Percentiles rank a stretch among this genome's conserved stretches.
Conservation (phyloP, 2,329 filamentous ascomycete genomes). For the Tolypocladium paradoxum region DNA sequence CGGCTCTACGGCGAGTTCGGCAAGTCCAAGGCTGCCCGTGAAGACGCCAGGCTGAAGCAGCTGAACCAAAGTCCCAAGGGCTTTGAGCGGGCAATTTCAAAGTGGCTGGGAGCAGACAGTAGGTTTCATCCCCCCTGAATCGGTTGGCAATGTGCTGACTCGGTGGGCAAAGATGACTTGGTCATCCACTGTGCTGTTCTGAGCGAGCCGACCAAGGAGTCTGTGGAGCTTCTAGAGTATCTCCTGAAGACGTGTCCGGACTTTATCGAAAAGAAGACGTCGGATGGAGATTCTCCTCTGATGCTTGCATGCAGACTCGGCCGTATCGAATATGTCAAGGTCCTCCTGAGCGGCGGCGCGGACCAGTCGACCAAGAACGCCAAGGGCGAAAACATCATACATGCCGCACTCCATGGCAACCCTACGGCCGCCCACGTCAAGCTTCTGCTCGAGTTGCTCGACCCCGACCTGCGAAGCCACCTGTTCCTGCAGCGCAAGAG, state of each 20-base stretch:
- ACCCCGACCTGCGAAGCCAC: constrained; percentile 41
- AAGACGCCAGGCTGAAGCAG: constrained; percentile 52
- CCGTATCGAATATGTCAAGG: constrained; percentile 41
- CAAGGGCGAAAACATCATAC: constrained; percentile 56
- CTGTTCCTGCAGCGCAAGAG: constrained; percentile 50
- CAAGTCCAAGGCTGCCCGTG: constrained; percentile 43
- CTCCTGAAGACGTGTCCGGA: constrained; percentile 52
- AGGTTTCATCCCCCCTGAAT: constrained; percentile 20
- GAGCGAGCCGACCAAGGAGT: constrained; percentile 25
- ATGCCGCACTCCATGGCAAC: constrained; percentile 34
- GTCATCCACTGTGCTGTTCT: constrained; percentile 57
- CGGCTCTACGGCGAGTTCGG: constrained; percentile 59
- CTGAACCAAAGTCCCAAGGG: constrained; percentile 50
- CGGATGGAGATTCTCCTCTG: constrained; percentile 53
- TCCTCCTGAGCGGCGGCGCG: constrained; percentile 57
- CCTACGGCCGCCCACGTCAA: constrained; percentile 26
- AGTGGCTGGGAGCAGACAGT: constrained; percentile 52
- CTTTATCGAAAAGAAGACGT: constrained; percentile 50
- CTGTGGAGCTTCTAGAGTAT: constrained; percentile 50
- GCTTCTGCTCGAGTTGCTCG: constrained; percentile 46
- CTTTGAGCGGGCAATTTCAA: constrained; percentile 50
- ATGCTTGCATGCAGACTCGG: constrained; percentile 52
- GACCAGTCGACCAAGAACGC: constrained; percentile 56
- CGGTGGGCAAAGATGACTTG: constrained; percentile 37
- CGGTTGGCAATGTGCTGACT: constrained; percentile 9